These are phyloP conservation scores for Triadica sebifera DNA, from an alignment of 345 rosid species.

Conservation along the genomic window DNA sequence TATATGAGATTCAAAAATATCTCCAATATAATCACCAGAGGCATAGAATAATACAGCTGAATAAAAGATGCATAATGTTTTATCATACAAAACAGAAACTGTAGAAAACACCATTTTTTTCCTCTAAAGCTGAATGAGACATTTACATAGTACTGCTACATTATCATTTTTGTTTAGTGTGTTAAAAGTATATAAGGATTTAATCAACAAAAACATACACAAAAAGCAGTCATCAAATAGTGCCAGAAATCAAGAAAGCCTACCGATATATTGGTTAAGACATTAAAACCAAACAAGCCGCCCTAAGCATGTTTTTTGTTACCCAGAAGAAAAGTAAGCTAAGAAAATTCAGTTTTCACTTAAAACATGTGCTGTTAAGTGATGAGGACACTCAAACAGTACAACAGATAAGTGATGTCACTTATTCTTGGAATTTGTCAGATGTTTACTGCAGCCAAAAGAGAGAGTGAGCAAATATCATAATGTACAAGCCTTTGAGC, in stretches of 20 bases:
- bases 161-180: not conserved
- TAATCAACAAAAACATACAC: not conserved
- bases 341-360: not conserved
- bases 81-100: not conserved
- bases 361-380: not conserved
- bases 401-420: not conserved
- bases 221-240: not conserved
- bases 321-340: not conserved
- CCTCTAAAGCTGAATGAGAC: not conserved
- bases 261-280: not conserved
- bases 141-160: not conserved
- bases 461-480: not conserved
- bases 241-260: not conserved
- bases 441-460: not conserved
- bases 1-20: slow-evolving; percentile 58
- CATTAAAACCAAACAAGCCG: slow-evolving; percentile 3
- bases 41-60: slow-evolving; percentile 15
- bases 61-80: not conserved
- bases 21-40: slow-evolving; percentile 32
- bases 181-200: not conserved
- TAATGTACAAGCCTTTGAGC: slow-evolving; percentile 7
- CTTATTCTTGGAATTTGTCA: no score
- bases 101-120: not conserved
- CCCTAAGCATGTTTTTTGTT: not conserved
- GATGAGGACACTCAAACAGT: slow-evolving; percentile 8